Base-by-base conservation (phyloP, 2,329 filamentous ascomycete genomes). In the Calonectria hawksworthii region DNA sequence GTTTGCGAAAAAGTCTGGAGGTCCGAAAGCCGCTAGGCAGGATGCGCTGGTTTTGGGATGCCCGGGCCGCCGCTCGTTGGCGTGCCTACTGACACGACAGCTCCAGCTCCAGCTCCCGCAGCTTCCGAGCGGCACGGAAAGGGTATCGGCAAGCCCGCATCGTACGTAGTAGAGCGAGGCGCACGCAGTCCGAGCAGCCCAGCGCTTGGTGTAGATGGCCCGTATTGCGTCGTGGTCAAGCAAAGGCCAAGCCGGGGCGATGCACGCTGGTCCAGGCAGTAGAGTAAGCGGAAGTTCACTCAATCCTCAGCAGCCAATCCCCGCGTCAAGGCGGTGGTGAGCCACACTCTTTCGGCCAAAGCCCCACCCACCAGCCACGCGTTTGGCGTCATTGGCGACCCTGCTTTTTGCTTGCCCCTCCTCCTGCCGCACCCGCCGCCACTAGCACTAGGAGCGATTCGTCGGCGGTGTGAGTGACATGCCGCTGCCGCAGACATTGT, bases 361-460 rank as follows among this genome's bases (percentile, higher is more conserved):
- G 51, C 26, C 52, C 52, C 71, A 65, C 65, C 26, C 71, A 68
- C 56, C 72, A 74, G 72, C 72, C 72, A 74, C 72, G 61, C 30
- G 10, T 26, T 51, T 51, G 67, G 72, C 72, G 72, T 74, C 72
- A 74, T 74, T 65, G 34, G 59, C 44, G 21, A 36, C 34, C 26
- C 61, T 47, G 61, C 56, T 50, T 54, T 16, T 41, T 16, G 52
- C 16, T 47, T 63, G 61, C 67, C 71, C 71, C 71, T 73, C 71
- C 66, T 69, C 34, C 54, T 63, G 65, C 54, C n/a, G 54, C 70
- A 47, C 18, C 64, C 54, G 47, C 50, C 61, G 59, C 72, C 41
- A 67, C 72, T 34, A 56, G 59, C 44, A 47, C 44, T 47, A 47
- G 44, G n/a, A 23, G 44, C 38, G 41, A 44, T 65, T 61, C 32